A percentile compares a stretch with the other conserved stretches of the same genome.
phyloP scores from a whole-genome alignment of 441 rosid species.

The Eutrema salsugineum region DNA sequence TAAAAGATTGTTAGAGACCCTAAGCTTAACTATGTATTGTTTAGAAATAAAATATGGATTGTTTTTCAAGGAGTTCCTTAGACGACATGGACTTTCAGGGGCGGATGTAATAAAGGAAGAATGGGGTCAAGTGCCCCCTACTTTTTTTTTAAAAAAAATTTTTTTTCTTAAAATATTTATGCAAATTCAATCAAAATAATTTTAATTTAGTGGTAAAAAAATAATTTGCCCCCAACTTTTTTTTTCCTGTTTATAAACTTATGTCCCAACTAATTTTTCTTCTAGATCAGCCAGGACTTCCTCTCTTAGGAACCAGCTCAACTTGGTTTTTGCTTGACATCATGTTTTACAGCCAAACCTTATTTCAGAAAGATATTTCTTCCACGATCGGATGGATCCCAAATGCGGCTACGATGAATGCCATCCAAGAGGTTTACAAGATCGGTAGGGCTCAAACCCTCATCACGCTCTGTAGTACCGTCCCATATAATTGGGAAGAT shows the following conservation, averaged over 20 bases:
- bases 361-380: conserved; percentile 55
- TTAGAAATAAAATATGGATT: too few species aligned
- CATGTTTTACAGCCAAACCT: conserved; percentile 52
- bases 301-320: conserved; percentile 41
- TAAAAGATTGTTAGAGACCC: background rate
- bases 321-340: conserved; percentile 61
- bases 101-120: too few species aligned
- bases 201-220: too few species aligned
- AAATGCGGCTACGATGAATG: conserved; percentile 36
- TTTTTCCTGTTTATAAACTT: too few species aligned
- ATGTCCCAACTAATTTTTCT: too few species aligned
- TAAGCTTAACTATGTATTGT: conserved; percentile 40
- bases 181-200: too few species aligned
- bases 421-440: conserved; percentile 40
- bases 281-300: too few species aligned
- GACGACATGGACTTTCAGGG: conserved; percentile 51
- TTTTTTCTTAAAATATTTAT: too few species aligned
- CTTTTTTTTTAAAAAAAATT: too few species aligned
- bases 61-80: conserved; percentile 39
- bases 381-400: conserved; percentile 50
- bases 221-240: too few species aligned
- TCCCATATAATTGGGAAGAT: conserved; percentile 44
- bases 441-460: conserved; percentile 50
- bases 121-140: too few species aligned
- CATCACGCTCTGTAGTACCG: conserved; percentile 48